Evolutionary conservation across 2,329 filamentous ascomycete species (phyloP).

Genomic region (Curvularia lunata): DNA sequence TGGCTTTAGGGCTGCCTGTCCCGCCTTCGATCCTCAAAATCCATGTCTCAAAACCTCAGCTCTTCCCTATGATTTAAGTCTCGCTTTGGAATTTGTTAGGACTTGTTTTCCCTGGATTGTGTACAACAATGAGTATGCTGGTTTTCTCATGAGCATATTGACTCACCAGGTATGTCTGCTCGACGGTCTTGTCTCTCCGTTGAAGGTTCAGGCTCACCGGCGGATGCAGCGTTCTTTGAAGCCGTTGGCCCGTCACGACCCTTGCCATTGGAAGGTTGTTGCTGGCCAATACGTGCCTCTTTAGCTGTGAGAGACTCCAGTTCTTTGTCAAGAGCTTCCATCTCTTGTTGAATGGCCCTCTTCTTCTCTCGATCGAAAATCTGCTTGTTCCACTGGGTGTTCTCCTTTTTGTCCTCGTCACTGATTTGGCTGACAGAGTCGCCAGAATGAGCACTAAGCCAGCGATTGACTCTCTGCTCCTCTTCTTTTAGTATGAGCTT

Average conservation of each 20-base stretch:
- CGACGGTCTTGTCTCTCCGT: neutral
- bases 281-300: slow-evolving; percentile 11
- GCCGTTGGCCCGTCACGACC: neutral
- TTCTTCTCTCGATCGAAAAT: slow-evolving; percentile 9
- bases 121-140: neutral
- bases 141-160: neutral
- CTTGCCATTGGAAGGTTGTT: neutral
- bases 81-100: neutral
- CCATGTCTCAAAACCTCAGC: neutral
- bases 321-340: slow-evolving; percentile 25
- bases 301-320: slow-evolving; percentile 21
- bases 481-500: slow-evolving; percentile 23
- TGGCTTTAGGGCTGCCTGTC: neutral
- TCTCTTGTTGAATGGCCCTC: slow-evolving; percentile 23
- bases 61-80: neutral
- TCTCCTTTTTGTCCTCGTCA: neutral
- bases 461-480: slow-evolving; percentile 13
- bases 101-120: neutral
- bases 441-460: neutral
- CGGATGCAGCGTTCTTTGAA: neutral
- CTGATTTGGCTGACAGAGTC: neutral
- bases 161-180: neutral
- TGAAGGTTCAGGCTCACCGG: neutral
- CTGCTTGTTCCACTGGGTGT: slow-evolving; percentile 1
- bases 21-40: neutral